Percentiles rank a stretch among this genome's conserved stretches.
Conservation (phyloP, 2,329 filamentous ascomycete species). For the Huntiella abstrusa region DNA sequence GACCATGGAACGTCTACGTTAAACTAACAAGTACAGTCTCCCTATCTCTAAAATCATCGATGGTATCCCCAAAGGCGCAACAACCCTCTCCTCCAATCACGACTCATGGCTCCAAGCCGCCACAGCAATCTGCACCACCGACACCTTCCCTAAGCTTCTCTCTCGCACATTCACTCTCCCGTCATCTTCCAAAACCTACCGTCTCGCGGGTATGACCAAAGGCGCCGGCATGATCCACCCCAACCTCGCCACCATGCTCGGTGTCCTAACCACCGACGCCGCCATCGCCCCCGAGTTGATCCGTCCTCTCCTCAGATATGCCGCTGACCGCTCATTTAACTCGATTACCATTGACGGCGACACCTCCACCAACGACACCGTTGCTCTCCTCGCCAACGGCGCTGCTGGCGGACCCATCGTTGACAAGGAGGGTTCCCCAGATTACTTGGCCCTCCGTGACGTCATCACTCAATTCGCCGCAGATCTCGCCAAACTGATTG, state of each 20-base stretch:
- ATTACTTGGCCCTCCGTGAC: constrained; percentile 51
- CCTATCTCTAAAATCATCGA: constrained; percentile 79
- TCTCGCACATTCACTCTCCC: constrained; percentile 72
- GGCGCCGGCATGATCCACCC: constrained; percentile 98
- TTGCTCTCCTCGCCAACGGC: constrained; percentile 88
- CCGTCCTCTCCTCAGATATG: constrained; percentile 48
- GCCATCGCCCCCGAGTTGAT: constrained; percentile 53
- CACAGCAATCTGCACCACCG: constrained; percentile 89
- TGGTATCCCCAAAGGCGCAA: constrained; percentile 60
- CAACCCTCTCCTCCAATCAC: constrained; percentile 54
- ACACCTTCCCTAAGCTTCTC: constrained; percentile 92
- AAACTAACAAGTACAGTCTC: constrained; percentile 30
- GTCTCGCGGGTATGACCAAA: constrained; percentile 88
- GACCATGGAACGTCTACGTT: background rate
- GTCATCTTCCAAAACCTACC: constrained; percentile 51
- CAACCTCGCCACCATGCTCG: constrained; percentile 93
- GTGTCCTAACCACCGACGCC: constrained; percentile 80
- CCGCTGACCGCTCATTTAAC: constrained; percentile 80
- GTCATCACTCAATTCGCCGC: constrained; percentile 62
- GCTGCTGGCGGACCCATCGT: constrained; percentile 59
- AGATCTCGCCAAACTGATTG: constrained; percentile 77
- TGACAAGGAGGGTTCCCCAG: constrained; percentile 30
- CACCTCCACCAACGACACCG: constrained; percentile 92
- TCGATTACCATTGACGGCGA: constrained; percentile 93
- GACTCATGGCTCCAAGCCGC: constrained; percentile 75